phyloP scores from a whole-genome alignment of 768 basidiomycete genomes.

The Leccinellum albellum region DNA sequence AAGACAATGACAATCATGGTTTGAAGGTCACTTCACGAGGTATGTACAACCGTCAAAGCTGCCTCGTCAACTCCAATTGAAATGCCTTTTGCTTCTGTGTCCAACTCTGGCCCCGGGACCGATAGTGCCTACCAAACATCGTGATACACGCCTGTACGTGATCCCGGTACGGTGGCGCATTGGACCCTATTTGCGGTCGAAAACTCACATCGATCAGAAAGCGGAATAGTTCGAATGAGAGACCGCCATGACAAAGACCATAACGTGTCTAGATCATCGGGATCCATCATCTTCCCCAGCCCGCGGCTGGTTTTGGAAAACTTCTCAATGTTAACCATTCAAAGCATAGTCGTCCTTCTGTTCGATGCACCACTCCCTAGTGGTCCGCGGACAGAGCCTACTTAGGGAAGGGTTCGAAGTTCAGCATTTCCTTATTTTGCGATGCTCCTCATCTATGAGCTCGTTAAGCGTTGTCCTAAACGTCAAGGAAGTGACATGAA shows the following conservation, averaged over 20 bases:
- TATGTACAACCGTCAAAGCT: neutral
- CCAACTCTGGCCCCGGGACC: neutral
- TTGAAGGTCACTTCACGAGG: neutral
- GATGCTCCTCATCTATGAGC: slow-evolving; percentile 2
- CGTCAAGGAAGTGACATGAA: neutral
- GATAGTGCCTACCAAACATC: neutral
- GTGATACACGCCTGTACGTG: neutral
- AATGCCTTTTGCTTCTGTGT: neutral
- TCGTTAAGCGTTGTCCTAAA: slow-evolving; percentile 4
- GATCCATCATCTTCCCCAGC: neutral
- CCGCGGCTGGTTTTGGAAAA: neutral
- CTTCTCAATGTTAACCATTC: neutral
- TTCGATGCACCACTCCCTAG: neutral
- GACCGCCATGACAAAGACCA: neutral
- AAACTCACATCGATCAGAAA: neutral
- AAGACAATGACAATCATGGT: neutral
- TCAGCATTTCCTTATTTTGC: slow-evolving; percentile 6
- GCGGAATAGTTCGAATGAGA: no score
- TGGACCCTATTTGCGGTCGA: neutral
- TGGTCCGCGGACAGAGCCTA: no score
- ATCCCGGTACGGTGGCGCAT: neutral
- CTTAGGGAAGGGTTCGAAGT: slow-evolving; percentile 8
- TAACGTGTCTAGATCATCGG: neutral
- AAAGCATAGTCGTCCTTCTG: neutral
- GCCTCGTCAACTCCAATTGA: neutral